These are phyloP conservation scores for Martiniozyma asiatica DNA, from an alignment of 1,139 yeast genomes.

Conservation along the genomic window DNA sequence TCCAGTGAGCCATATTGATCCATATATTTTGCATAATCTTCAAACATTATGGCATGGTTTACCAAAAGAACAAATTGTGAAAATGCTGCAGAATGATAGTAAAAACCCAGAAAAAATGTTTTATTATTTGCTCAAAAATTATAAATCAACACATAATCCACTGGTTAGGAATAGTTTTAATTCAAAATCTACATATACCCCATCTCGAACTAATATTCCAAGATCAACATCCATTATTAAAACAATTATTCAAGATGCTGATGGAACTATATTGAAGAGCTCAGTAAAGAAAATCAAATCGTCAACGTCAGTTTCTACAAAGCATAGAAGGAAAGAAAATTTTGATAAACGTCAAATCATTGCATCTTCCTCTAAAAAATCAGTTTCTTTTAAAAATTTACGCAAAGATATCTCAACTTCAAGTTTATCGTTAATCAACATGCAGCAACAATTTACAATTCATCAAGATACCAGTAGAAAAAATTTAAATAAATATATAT, in stretches of 20 bases:
- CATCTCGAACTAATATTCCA: conserved; percentile 6
- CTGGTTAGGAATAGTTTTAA: conserved; percentile 2
- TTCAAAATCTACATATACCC: conserved; percentile 7
- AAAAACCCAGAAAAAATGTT: conserved; percentile 66
- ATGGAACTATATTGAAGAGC: conserved; percentile 24
- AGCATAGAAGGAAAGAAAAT: conserved; percentile 11
- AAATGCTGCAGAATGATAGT: conserved; percentile 42
- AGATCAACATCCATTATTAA: conserved; percentile 31
- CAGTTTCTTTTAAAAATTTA: conserved; percentile 23
- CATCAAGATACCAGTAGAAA: conserved; percentile 6
- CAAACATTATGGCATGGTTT: conserved; percentile 69
- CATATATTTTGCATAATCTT: conserved; percentile 53
- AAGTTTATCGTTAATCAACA: conserved; percentile 11
- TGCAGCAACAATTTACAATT: conserved; percentile 9
- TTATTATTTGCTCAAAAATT: conserved; percentile 51
- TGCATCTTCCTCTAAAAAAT: conserved; percentile 26
- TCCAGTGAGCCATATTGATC: conserved; percentile 33
- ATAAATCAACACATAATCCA: conserved; percentile 31
- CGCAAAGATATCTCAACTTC: conserved; percentile 11
- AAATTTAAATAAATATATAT: conserved; percentile 1
- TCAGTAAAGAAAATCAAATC: conserved; percentile 10
- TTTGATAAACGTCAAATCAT: conserved; percentile 24
- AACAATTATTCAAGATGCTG: conserved; percentile 30
- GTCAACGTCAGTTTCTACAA: conserved; percentile 6
- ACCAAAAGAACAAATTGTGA: conserved; percentile 42